These are phyloP conservation scores for Cantharellus cinnabarinus DNA, from an alignment of 768 basidiomycete species.

Conservation along the genomic window DNA sequence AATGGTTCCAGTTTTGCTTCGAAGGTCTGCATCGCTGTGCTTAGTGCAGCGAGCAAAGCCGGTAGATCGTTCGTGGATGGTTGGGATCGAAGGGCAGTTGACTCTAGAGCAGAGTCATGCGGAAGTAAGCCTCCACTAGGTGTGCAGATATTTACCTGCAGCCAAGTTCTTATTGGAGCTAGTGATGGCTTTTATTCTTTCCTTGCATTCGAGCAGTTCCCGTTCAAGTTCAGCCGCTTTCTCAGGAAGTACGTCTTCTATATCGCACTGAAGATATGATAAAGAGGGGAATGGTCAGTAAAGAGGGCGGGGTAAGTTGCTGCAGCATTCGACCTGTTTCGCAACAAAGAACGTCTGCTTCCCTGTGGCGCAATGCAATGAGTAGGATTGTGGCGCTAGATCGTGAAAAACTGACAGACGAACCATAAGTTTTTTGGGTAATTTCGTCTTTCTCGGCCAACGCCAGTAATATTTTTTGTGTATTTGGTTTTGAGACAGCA, in stretches of 20 bases:
- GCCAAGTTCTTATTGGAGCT: slow-evolving; percentile 9
- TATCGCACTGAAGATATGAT: slow-evolving; percentile 29
- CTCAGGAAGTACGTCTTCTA: slow-evolving; percentile 42
- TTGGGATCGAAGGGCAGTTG: slow-evolving; percentile 36
- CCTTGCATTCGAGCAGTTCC: slow-evolving; percentile 36
- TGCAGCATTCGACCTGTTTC: slow-evolving; percentile 23
- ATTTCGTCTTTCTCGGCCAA: slow-evolving; percentile 75
- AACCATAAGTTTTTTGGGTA: slow-evolving; percentile 69
- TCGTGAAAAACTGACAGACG: slow-evolving; percentile 6
- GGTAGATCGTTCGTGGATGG: slow-evolving; percentile 55
- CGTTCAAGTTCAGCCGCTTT: slow-evolving; percentile 39
- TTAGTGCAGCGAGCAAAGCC: slow-evolving; percentile 15
- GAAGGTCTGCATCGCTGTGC: slow-evolving; percentile 28
- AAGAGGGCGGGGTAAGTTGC: neutral
- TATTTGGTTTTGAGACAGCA: slow-evolving; percentile 61
- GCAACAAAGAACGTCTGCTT: slow-evolving; percentile 77
- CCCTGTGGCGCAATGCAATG: slow-evolving; percentile 23
- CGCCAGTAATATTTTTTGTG: slow-evolving; percentile 62
- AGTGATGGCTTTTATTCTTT: slow-evolving; percentile 33
- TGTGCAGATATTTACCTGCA: slow-evolving; percentile 8
- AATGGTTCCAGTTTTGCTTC: slow-evolving; percentile 38
- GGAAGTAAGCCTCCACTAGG: neutral
- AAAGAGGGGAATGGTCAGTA: neutral
- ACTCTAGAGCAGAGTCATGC: slow-evolving; percentile 24
- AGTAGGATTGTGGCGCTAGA: neutral